A percentile compares a stretch with the other conserved stretches of the same genome.
Evolutionary conservation across 2,329 filamentous ascomycete species (phyloP).

Genomic region (Trichoderma atroviride): DNA sequence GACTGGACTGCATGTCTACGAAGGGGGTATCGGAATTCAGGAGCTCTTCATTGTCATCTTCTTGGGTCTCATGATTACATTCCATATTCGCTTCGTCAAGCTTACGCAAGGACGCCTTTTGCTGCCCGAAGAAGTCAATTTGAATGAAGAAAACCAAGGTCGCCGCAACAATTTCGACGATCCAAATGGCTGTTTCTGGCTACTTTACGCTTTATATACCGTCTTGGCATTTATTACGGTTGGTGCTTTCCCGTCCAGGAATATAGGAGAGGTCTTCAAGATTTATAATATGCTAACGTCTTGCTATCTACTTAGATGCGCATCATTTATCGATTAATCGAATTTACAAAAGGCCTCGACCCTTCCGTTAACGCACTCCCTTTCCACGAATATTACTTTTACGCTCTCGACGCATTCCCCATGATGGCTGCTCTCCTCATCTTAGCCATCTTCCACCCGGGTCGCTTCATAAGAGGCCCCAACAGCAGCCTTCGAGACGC

Average conservation of each 20-base stretch:
- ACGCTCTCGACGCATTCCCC: constrained; percentile 11
- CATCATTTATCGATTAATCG: constrained; percentile 10
- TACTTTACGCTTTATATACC: constrained; percentile 7
- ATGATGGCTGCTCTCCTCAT: constrained; percentile 7
- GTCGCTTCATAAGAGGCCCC: not conserved
- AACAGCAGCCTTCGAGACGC: constrained; percentile 15
- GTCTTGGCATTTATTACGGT: constrained; percentile 16
- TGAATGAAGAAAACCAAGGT: not conserved
- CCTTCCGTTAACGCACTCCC: not conserved
- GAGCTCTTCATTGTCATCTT: constrained; percentile 7
- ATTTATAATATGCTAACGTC: not conserved
- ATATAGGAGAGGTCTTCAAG: not conserved
- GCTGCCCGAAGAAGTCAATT: not conserved
- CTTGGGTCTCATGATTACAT: constrained; percentile 8
- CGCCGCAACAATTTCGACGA: not conserved
- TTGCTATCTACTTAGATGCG: not conserved
- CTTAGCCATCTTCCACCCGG: constrained; percentile 9
- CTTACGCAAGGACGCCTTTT: not conserved
- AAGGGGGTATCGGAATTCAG: constrained; percentile 5
- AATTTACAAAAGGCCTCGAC: not conserved
- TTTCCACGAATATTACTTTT: constrained; percentile 22
- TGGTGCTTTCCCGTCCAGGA: not conserved
- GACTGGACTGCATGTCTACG: constrained; percentile 12
- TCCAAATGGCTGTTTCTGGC: not conserved
- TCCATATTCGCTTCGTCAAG: not conserved